Evolutionary conservation across 2,329 filamentous ascomycete genomes (phyloP).

Genomic region (Penicillium sp.): DNA sequence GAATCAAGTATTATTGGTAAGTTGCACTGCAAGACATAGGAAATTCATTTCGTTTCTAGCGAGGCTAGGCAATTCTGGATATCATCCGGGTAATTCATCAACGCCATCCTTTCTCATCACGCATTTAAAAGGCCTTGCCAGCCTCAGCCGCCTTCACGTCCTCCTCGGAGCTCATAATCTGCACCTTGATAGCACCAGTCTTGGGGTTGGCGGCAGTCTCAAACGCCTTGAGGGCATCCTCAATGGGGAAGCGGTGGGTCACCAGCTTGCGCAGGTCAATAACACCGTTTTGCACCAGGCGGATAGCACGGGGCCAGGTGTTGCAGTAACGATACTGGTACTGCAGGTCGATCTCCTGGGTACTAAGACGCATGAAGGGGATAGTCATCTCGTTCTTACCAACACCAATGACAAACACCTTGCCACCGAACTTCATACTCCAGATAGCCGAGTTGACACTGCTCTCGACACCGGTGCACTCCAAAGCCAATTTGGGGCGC

Average conservation of each 20-base stretch:
- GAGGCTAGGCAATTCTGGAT: slow-evolving; percentile 14
- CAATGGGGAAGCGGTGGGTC: slow-evolving; percentile 81
- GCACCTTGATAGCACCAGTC: slow-evolving; percentile 96
- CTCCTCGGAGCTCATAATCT: slow-evolving; percentile 63
- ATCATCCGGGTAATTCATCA: slow-evolving; percentile 18
- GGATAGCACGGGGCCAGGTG: slow-evolving; percentile 92
- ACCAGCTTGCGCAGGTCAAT: slow-evolving; percentile 79
- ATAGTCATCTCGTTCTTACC: slow-evolving; percentile 94
- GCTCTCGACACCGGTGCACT: slow-evolving; percentile 93
- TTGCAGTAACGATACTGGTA: slow-evolving; percentile 97
- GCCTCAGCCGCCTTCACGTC: slow-evolving; percentile 38
- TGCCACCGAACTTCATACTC: slow-evolving; percentile 90
- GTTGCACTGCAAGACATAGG: neutral
- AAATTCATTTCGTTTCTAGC: slow-evolving; percentile 3
- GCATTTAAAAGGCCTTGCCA: slow-evolving; percentile 28
- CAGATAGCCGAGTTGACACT: slow-evolving; percentile 84
- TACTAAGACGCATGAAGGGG: slow-evolving; percentile 90
- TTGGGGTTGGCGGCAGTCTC: slow-evolving; percentile 82
- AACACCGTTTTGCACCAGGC: slow-evolving; percentile 79
- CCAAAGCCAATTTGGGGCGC: slow-evolving; percentile 78
- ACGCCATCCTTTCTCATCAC: slow-evolving; percentile 1
- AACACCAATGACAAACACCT: slow-evolving; percentile 94
- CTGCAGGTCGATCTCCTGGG: slow-evolving; percentile 88
- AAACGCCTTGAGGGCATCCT: slow-evolving; percentile 87
- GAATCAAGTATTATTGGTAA: neutral